Evolutionary conservation across 106 monocot species (phyloP).

Genomic region (Dendrobium chrysotoxum): DNA sequence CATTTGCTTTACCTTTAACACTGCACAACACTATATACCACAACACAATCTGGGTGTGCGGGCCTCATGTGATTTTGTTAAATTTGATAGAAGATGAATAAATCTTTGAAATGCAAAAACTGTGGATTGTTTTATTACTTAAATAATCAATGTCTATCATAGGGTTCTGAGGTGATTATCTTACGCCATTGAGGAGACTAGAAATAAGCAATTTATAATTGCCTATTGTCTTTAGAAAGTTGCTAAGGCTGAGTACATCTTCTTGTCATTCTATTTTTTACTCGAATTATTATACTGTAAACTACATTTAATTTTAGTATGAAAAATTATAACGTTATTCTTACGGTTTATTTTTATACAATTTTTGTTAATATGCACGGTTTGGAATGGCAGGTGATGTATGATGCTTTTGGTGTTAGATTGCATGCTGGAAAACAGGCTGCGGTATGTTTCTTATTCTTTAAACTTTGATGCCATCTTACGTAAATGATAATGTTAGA

Average conservation of each 20-base stretch:
- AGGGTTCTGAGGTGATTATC: neutral
- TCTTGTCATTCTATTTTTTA: neutral
- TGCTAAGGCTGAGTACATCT: neutral
- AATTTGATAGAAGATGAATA: neutral
- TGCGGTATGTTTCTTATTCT: slow-evolving; percentile 40
- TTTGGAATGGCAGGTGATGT: slow-evolving; percentile 66
- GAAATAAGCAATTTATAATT: neutral
- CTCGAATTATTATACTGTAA: neutral
- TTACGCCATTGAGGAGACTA: neutral
- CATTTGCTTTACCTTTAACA: neutral
- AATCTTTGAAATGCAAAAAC: neutral
- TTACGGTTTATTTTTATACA: neutral
- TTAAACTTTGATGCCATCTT: neutral
- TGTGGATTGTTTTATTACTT: neutral
- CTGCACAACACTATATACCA: too few species aligned
- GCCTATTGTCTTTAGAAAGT: neutral
- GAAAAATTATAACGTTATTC: neutral
- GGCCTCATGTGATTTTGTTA: too few species aligned
- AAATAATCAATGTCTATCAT: neutral
- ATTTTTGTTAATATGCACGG: slow-evolving; percentile 1
- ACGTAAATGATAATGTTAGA: neutral
- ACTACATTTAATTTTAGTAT: neutral
- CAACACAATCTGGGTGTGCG: too few species aligned
- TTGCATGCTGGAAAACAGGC: slow-evolving; percentile 93
- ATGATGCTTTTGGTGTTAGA: slow-evolving; percentile 90